Evolutionary conservation across 1,284 basidiomycete species (phyloP).

Genomic region (Cryptococcus amylolentus): DNA sequence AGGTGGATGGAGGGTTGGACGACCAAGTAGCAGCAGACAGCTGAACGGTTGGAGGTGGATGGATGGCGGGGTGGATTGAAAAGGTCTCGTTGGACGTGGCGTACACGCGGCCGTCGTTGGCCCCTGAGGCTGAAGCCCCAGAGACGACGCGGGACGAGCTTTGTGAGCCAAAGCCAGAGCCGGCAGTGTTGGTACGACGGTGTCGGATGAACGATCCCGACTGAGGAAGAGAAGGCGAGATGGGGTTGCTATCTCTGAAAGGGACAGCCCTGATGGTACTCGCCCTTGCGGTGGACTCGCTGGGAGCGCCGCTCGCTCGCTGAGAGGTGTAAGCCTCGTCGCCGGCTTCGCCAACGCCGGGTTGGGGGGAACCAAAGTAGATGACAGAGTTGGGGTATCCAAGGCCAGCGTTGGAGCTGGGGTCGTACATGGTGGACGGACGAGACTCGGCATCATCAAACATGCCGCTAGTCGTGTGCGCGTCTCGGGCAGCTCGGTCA

Average conservation of each 20-base stretch:
- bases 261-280: conserved; percentile 39
- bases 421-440: conserved; percentile 28
- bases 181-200: conserved; percentile 15
- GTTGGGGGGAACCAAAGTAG: conserved; percentile 35
- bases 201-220: conserved; percentile 38
- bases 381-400: conserved; percentile 43
- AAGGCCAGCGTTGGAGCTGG: conserved; percentile 24
- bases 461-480: conserved; percentile 15
- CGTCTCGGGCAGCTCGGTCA: conserved; percentile 8
- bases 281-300: conserved; percentile 11
- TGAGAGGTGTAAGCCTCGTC: conserved; percentile 9
- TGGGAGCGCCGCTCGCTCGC: conserved; percentile 6
- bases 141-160: conserved; percentile 10
- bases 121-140: not conserved
- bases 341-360: not conserved
- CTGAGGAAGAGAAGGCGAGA: conserved; percentile 43
- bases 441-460: conserved; percentile 41
- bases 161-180: conserved; percentile 7
- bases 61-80: conserved; percentile 44
- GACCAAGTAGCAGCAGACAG: conserved; percentile 46
- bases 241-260: conserved; percentile 18
- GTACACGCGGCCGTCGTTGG: conserved; percentile 34
- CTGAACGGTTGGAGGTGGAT: conserved; percentile 44
- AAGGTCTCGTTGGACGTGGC: conserved; percentile 45
- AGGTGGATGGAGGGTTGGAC: conserved; percentile 40